Evolutionary conservation across 2,329 filamentous ascomycete species (phyloP).

Genomic region (Fusarium nygamai): DNA sequence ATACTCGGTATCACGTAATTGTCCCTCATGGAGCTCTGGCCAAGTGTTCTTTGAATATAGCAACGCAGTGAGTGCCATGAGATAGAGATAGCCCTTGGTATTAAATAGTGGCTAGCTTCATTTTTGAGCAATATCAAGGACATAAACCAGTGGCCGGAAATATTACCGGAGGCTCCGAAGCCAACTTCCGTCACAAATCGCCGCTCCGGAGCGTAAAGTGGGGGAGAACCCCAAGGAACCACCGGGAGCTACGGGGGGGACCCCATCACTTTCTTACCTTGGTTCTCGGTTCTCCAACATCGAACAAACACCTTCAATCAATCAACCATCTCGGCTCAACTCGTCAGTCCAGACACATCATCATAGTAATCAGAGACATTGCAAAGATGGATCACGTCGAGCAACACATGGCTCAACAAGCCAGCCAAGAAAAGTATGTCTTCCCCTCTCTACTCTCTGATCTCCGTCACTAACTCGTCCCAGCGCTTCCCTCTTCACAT

Average conservation of each 20-base stretch:
- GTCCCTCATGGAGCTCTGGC: background rate
- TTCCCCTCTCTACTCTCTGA: background rate
- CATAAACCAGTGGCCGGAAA: background rate
- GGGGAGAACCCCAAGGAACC: constrained; percentile 29
- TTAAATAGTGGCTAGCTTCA: too few relatives aligned
- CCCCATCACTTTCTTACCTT: background rate
- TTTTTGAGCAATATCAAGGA: background rate
- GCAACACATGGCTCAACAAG: constrained; percentile 64
- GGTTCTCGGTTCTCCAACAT: background rate
- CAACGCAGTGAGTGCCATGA: background rate
- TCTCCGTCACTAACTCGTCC: background rate
- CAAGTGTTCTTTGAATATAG: background rate
- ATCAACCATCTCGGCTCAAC: background rate
- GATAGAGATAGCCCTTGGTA: background rate
- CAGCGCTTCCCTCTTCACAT: constrained; percentile 63
- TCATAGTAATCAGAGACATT: background rate
- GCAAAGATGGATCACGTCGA: constrained; percentile 67
- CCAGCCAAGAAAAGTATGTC: constrained; percentile 55
- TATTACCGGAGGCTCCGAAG: background rate
- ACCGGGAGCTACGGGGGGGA: constrained; percentile 23
- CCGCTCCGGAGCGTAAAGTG: constrained; percentile 23
- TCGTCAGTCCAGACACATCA: background rate
- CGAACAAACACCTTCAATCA: constrained; percentile 1
- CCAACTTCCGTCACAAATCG: constrained; percentile 25
- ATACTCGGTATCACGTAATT: background rate